A percentile compares a stretch with the other conserved stretches of the same genome.
phyloP scores from a whole-genome alignment of 1,139 yeast species.

The Debaryomyces subglobosus region DNA sequence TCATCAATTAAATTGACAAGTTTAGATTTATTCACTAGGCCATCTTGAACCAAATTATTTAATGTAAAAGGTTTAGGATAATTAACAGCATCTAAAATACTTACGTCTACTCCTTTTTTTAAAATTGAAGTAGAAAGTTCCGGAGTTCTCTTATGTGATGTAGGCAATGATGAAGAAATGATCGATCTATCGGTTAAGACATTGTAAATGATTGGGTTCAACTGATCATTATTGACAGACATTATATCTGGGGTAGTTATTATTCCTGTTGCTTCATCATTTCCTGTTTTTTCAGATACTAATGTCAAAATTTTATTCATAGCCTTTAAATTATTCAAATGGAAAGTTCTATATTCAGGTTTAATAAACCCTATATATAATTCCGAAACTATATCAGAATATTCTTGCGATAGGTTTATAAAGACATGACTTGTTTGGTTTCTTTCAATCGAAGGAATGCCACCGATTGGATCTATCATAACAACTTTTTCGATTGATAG shows the following conservation, averaged over 20 bases:
- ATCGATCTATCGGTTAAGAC: slow-evolving; percentile 88
- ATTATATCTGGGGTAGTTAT: slow-evolving; percentile 46
- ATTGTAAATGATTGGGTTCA: slow-evolving; percentile 86
- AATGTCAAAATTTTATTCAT: slow-evolving; percentile 49
- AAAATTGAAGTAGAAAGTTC: slow-evolving; percentile 75
- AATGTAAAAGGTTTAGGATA: slow-evolving; percentile 41
- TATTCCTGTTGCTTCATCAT: slow-evolving; percentile 50
- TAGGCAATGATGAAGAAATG: slow-evolving; percentile 91
- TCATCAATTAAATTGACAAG: slow-evolving; percentile 69
- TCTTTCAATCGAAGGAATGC: slow-evolving; percentile 86
- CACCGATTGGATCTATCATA: slow-evolving; percentile 80
- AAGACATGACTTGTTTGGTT: slow-evolving; percentile 84
- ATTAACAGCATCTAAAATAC: slow-evolving; percentile 43
- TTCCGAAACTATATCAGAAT: slow-evolving; percentile 64
- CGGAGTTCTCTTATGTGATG: slow-evolving; percentile 66
- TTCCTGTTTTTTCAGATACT: slow-evolving; percentile 32
- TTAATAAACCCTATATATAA: slow-evolving; percentile 55
- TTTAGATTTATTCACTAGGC: slow-evolving; percentile 56
- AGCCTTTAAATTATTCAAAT: slow-evolving; percentile 54
- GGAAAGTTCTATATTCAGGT: slow-evolving; percentile 50
- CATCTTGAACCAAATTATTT: slow-evolving; percentile 47
- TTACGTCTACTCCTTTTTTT: slow-evolving; percentile 74
- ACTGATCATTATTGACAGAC: slow-evolving; percentile 47
- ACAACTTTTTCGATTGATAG: slow-evolving; percentile 77
- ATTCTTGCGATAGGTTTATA: slow-evolving; percentile 84